These are phyloP conservation scores for Nemania serpens DNA, from an alignment of 2,329 filamentous ascomycete genomes.

Conservation along the genomic window DNA sequence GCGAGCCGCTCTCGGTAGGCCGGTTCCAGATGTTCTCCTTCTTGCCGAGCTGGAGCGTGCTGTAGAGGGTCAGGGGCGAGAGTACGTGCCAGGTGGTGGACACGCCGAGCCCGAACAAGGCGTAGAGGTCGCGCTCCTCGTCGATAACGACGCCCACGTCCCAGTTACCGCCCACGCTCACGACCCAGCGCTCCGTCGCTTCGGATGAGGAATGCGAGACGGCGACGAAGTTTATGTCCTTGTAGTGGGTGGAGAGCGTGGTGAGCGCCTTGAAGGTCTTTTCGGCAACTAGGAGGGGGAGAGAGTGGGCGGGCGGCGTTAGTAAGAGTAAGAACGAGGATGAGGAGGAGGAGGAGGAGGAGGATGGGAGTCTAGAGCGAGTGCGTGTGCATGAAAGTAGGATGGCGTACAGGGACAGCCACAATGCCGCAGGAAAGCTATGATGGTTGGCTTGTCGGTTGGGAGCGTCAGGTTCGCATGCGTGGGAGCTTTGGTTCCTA, in stretches of 20 bases:
- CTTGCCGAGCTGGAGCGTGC: conserved; percentile 61
- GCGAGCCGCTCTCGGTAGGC: conserved; percentile 65
- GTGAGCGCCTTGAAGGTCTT: conserved; percentile 65
- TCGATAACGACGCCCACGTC: conserved; percentile 65
- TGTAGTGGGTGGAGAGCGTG: conserved; percentile 54
- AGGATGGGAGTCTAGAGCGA: background rate
- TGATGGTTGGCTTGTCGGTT: conserved; percentile 59
- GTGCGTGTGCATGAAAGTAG: background rate
- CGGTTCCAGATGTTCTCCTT: conserved; percentile 70
- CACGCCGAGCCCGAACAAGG: conserved; percentile 67
- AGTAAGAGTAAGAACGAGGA: background rate
- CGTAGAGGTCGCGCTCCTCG: conserved; percentile 62
- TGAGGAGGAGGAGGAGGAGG: background rate
- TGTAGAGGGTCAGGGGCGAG: conserved; percentile 60
- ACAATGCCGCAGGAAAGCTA: conserved; percentile 74
- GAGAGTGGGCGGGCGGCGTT: background rate
- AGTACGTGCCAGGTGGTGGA: conserved; percentile 66
- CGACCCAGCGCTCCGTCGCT: conserved; percentile 62
- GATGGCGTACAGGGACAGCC: conserved; percentile 70
- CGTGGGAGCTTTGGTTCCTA: conserved; percentile 61
- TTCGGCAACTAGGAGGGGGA: conserved; percentile 62
- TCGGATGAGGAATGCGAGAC: conserved; percentile 62
- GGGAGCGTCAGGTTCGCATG: conserved; percentile 58
- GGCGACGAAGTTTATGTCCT: conserved; percentile 61
- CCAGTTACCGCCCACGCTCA: conserved; percentile 59